Evolutionary conservation across 257 asterid species (phyloP).

Genomic region (Salvia rosmarinus): DNA sequence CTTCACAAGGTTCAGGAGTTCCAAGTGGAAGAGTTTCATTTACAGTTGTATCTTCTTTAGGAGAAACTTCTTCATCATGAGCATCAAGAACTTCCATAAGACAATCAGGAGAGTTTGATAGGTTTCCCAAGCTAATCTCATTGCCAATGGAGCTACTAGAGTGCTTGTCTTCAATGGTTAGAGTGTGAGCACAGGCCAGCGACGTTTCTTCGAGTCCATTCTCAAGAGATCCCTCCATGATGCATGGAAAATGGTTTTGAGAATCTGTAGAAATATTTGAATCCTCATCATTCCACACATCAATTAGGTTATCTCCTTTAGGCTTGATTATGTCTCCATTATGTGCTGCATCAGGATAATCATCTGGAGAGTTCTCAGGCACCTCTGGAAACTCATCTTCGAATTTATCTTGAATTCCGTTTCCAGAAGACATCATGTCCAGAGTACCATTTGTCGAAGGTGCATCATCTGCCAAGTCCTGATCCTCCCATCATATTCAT

Average conservation of each 20-base stretch:
- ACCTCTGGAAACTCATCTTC: conserved; percentile 36
- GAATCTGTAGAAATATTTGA: conserved; percentile 35
- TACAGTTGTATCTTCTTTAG: conserved; percentile 37
- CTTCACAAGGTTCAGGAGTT: conserved; percentile 38
- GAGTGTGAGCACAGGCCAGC: conserved; percentile 27
- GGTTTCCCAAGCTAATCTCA: conserved; percentile 36
- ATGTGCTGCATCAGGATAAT: conserved; percentile 28
- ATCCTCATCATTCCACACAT: conserved; percentile 36
- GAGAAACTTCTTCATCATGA: conserved; percentile 37
- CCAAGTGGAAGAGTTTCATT: conserved; percentile 32
- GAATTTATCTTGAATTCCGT: conserved; percentile 13
- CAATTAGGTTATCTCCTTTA: conserved; percentile 30
- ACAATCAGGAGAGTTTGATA: conserved; percentile 35
- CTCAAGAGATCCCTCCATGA: conserved; percentile 35
- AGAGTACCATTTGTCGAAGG: conserved; percentile 37
- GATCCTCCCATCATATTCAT: conserved; percentile 39
- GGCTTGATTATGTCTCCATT: conserved; percentile 24
- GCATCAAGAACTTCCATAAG: conserved; percentile 29
- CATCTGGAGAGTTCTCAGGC: conserved; percentile 23
- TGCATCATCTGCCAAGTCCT: conserved; percentile 28
- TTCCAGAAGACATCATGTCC: conserved; percentile 32
- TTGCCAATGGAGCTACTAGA: conserved; percentile 30
- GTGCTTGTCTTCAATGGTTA: conserved; percentile 35
- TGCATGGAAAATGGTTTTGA: conserved; percentile 27
- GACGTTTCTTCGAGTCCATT: conserved; percentile 36